Evolutionary conservation across 129 eudicot species (phyloP).

Genomic region (Helianthus tuberosus): DNA sequence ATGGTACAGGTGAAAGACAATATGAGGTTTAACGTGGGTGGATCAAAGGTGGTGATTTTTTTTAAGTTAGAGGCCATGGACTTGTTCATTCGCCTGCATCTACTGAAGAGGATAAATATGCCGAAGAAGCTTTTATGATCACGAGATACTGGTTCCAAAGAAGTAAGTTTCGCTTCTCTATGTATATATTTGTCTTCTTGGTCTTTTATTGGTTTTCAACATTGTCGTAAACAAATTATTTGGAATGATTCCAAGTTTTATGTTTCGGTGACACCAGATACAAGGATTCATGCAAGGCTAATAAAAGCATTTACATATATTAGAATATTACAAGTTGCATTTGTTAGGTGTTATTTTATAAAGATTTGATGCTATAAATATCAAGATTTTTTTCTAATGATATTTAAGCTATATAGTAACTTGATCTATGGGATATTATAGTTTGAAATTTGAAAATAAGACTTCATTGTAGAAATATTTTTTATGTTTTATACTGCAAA

Average conservation of each 20-base stretch:
- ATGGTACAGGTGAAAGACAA: constrained; percentile 43
- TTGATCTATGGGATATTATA: too few species aligned
- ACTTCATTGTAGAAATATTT: too few species aligned
- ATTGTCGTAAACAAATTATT: background rate
- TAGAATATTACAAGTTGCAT: too few species aligned
- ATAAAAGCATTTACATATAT: too few species aligned
- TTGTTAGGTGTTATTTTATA: too few species aligned
- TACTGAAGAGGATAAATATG: constrained; percentile 81
- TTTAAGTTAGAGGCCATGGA: constrained; percentile 68
- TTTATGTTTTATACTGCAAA: too few species aligned
- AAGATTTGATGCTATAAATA: too few species aligned
- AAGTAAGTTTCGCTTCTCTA: constrained; percentile 28
- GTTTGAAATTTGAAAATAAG: too few species aligned
- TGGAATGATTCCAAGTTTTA: background rate
- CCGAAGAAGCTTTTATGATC: constrained; percentile 71
- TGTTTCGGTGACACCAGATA: too few species aligned
- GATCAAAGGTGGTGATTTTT: constrained; percentile 53
- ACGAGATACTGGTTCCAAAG: constrained; percentile 74
- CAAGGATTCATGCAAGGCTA: too few species aligned
- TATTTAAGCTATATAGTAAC: too few species aligned
- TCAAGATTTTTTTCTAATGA: too few species aligned
- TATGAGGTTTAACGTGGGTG: constrained; percentile 33
- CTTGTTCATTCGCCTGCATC: constrained; percentile 73
- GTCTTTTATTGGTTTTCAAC: constrained; percentile 5
- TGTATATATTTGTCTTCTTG: background rate